Percentiles rank a stretch among this genome's conserved stretches.
These are phyloP conservation scores for Xylaria sp. DNA, from an alignment of 2,329 filamentous ascomycete genomes.

Conservation along the genomic window DNA sequence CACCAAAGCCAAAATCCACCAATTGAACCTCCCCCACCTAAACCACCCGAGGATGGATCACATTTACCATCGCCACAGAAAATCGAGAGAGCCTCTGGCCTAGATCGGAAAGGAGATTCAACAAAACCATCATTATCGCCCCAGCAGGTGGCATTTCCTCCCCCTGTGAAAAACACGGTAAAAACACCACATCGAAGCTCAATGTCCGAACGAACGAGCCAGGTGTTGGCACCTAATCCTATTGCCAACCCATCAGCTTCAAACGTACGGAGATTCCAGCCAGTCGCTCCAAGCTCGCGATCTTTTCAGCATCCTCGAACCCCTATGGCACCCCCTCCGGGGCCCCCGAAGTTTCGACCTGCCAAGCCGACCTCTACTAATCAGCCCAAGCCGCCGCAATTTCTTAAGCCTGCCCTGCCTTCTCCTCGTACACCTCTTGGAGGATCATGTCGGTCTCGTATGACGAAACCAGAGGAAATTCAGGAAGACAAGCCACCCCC, in stretches of 20 bases:
- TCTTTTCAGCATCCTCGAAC: slow-evolving; percentile 29
- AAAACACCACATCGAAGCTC: background rate
- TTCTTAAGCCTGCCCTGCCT: slow-evolving; percentile 30
- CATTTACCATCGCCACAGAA: background rate
- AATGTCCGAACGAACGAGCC: background rate
- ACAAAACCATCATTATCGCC: background rate
- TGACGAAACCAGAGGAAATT: slow-evolving; percentile 17
- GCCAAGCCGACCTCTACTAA: slow-evolving; percentile 7
- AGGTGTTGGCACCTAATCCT: background rate
- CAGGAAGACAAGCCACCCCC: slow-evolving; percentile 37
- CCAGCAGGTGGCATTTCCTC: background rate
- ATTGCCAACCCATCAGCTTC: background rate
- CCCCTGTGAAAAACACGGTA: background rate
- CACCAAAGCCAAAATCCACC: slow-evolving; percentile 2
- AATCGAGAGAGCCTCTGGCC: background rate
- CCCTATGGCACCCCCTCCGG: slow-evolving; percentile 36
- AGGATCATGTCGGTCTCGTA: slow-evolving; percentile 1
- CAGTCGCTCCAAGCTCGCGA: slow-evolving; percentile 9
- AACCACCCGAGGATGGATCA: slow-evolving; percentile 3
- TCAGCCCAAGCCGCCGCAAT: slow-evolving; percentile 27
- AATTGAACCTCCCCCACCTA: slow-evolving; percentile 6
- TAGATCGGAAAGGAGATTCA: background rate
- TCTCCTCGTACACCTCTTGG: slow-evolving; percentile 9
- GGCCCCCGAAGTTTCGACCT: slow-evolving; percentile 37
- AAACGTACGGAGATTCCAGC: slow-evolving; percentile 6